Evolutionary conservation across 345 rosid genomes (phyloP), one percentile per base, ranked within the genome.

Genomic region (Brassica carinata): DNA sequence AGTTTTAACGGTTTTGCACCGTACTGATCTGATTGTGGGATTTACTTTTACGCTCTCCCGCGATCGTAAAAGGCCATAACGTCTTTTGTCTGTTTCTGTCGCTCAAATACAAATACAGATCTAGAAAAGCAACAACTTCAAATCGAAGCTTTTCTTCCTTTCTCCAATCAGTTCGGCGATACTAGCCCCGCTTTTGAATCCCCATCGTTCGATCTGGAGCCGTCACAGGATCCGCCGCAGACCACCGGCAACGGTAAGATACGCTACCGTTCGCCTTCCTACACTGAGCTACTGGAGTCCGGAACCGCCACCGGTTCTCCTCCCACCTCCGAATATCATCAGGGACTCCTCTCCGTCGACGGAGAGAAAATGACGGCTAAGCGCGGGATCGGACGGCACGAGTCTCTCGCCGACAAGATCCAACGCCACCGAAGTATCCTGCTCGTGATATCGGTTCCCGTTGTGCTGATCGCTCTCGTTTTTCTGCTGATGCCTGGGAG

Each of bases 241-340:
- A 87, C 96, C 87, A 70, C 91, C 82, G 48, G 93, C 40, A 26
- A 88, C 91, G 98, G 97, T 79, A 91, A 89, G 90, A 91, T 96
- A 89, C 96, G 99, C 18, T 92, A 90, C 89, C 90, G 97, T 71
- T 81, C 97, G 40, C 95, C 90, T 26, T 87, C 96, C 81, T 85
- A 91, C 36, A 74, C 91, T 45, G 90, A 86, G 79, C 92, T 91
- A 23, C 73, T 81, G 53, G 85, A 84, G 67, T 78, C 84, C 15
- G 86, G 88, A 14, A 34, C 77, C 23, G 59, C 77, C 57, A 38
- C 76, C 40, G 69, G 17, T 72, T 53, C 69, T 38, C 79, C 82
- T 34, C 77, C 84, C 64, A 67, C 62, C 90, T 70, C 80, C 81
- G 78, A 82, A 29, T 82, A 73, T 76, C 82, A 76, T 10, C 85